Evolutionary conservation across 768 basidiomycete genomes (phyloP), one percentile per base, ranked within the genome.

Genomic region (Hypholoma fasciculare): DNA sequence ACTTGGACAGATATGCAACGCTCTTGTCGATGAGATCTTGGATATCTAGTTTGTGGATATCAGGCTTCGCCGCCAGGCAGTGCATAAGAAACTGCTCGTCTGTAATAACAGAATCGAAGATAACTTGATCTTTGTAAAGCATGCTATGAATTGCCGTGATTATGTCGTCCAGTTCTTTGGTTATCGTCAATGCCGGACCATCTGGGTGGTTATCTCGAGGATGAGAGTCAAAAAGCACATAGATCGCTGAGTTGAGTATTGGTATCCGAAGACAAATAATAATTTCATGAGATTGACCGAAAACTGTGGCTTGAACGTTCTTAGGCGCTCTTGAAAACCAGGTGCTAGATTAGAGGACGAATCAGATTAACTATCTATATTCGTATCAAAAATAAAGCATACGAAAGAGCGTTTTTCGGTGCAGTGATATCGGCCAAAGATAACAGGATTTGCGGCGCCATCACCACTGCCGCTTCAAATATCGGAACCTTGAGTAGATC

Each of bases 401-500:
- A 65, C 63, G 30, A 39, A 4, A 65, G 26, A 4, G 56, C 37
- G 13, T 42, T 27, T 23, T 55, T 48, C 12, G 62, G 7, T 52
- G 17, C 38, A 19, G 52, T 49, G 14, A 42, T 52, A 20, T 27
- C 36, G 4, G 44, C 46, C 16, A 30, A 54, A 17, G 27, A 23
- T 27, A 36, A 20, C 34, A 19, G 30, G 38, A 36, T n/a, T 9
- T 14, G 39, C 1, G 30, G 30, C 30, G 30, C 30, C 6, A 34
- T 34, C 2, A 34, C 40, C 46, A 63, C 37, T 17, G 64, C 44
- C 17, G 60, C 42, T 50, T 65, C 49, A 39, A 68, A 68, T 39
- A 68, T 63, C 27, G 67, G 67, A 4, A 68, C 17, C 30, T 57
- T 48, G 23, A 68, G 60, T 17, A 65, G 55, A 13, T 64, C 61